Conservation (phyloP, 371 early-diverging fungal species). For the Massospora cicadina region DNA sequence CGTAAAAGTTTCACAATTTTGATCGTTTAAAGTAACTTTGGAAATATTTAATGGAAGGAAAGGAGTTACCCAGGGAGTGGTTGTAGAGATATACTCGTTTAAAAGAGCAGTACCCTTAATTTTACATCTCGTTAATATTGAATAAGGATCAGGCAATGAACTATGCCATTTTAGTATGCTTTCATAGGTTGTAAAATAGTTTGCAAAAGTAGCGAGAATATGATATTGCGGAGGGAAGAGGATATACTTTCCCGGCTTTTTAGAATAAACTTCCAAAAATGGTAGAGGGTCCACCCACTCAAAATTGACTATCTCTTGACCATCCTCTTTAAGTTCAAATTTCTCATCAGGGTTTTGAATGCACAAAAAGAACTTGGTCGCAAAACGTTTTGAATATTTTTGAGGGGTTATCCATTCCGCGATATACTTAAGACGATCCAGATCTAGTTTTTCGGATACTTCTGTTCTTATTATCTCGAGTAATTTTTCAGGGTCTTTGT, state of each 20-base stretch:
- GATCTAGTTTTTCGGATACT: not conserved
- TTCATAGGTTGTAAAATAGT: not conserved
- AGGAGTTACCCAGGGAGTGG: not conserved
- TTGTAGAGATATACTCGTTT: not conserved
- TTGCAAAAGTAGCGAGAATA: not conserved
- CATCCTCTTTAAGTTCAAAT: not conserved
- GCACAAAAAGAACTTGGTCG: not conserved
- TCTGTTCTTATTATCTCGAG: not conserved
- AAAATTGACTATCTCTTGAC: not conserved
- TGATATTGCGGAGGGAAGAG: not conserved
- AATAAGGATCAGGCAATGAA: not conserved
- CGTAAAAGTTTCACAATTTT: not conserved
- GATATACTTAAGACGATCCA: not conserved
- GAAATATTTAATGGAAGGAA: not conserved
- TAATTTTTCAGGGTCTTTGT: not conserved
- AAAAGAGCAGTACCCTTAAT: not conserved
- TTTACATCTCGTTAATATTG: not conserved
- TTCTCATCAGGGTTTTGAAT: not conserved
- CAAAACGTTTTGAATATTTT: not conserved
- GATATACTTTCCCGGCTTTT: not conserved
- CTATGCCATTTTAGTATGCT: not conserved
- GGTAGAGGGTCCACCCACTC: not conserved
- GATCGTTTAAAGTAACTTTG: not conserved
- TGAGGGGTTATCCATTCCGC: not conserved
- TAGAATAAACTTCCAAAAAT: not conserved